These are phyloP conservation scores for Fomes fomentarius DNA, from an alignment of 1,284 basidiomycete genomes.

Conservation along the genomic window DNA sequence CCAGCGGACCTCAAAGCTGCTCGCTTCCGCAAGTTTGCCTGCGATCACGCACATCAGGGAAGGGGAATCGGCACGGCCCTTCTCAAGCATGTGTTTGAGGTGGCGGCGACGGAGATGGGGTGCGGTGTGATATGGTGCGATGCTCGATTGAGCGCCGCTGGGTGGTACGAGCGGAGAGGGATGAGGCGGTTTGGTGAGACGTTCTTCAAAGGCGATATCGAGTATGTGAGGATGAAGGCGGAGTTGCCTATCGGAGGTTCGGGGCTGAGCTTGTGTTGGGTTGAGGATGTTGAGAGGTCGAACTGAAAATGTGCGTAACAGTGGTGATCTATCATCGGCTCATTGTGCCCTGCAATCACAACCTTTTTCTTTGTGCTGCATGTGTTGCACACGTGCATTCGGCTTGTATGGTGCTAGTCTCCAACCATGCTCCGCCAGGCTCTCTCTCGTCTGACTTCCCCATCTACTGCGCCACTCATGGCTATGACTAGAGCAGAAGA, in stretches of 20 bases:
- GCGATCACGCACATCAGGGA: constrained; percentile 47
- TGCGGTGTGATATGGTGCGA: constrained; percentile 58
- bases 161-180: constrained; percentile 59
- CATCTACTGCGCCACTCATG: too few species aligned
- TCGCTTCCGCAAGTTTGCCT: constrained; percentile 68
- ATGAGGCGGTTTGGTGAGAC: constrained; percentile 48
- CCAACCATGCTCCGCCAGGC: too few species aligned
- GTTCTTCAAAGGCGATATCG: constrained; percentile 55
- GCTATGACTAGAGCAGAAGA: too few species aligned
- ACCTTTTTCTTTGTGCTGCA: too few species aligned
- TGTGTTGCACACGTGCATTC: too few species aligned
- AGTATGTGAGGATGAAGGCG: constrained; percentile 57
- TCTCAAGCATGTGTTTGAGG: constrained; percentile 43
- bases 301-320: too few species aligned
- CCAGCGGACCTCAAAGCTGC: constrained; percentile 30
- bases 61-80: constrained; percentile 55
- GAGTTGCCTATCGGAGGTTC: constrained; percentile 1
- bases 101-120: constrained; percentile 40
- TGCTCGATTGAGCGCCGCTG: constrained; percentile 46
- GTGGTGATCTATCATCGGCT: too few species aligned
- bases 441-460: too few species aligned
- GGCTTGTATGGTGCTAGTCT: too few species aligned
- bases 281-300: too few species aligned
- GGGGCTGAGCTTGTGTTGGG: too few species aligned
- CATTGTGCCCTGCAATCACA: too few species aligned